These are phyloP conservation scores for Lactarius deliciosus DNA, from an alignment of 768 basidiomycete genomes.

Conservation along the genomic window DNA sequence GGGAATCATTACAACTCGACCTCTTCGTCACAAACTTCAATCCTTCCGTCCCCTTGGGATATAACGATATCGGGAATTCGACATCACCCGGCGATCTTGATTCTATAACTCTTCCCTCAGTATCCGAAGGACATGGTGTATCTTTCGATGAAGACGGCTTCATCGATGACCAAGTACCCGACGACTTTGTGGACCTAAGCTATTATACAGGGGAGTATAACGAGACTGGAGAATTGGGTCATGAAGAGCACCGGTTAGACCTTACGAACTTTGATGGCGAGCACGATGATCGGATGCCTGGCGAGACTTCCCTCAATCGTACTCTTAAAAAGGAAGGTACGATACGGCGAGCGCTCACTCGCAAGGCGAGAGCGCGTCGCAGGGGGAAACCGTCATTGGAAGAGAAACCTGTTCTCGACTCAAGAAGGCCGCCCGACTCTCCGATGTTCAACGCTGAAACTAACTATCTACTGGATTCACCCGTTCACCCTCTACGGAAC, in stretches of 20 bases:
- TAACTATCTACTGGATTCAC: background rate
- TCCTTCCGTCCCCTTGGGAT: slow-evolving; percentile 8
- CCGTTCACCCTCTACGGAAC: background rate
- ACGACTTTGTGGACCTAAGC: slow-evolving; percentile 42
- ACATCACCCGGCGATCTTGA: background rate
- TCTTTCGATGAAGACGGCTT: slow-evolving; percentile 16
- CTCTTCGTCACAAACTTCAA: slow-evolving; percentile 71
- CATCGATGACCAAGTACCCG: slow-evolving; percentile 4
- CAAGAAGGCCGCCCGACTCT: background rate
- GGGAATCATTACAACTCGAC: slow-evolving; percentile 55
- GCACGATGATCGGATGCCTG: slow-evolving; percentile 54
- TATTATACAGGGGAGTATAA: slow-evolving; percentile 43
- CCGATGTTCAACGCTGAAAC: background rate
- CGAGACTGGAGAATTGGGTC: slow-evolving; percentile 40
- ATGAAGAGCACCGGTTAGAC: slow-evolving; percentile 56
- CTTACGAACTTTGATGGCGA: slow-evolving; percentile 81
- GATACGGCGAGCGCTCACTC: slow-evolving; percentile 50
- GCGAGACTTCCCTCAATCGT: slow-evolving; percentile 53
- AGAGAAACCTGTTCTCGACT: background rate
- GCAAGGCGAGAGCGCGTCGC: slow-evolving; percentile 33
- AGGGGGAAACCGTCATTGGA: slow-evolving; percentile 9
- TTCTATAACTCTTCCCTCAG: background rate
- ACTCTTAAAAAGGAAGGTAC: slow-evolving; percentile 61
- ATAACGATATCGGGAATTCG: background rate
- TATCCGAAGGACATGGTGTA: slow-evolving; percentile 11